Conservation (phyloP, 805 yeast species). For the Blastobotrys peoriensis region DNA sequence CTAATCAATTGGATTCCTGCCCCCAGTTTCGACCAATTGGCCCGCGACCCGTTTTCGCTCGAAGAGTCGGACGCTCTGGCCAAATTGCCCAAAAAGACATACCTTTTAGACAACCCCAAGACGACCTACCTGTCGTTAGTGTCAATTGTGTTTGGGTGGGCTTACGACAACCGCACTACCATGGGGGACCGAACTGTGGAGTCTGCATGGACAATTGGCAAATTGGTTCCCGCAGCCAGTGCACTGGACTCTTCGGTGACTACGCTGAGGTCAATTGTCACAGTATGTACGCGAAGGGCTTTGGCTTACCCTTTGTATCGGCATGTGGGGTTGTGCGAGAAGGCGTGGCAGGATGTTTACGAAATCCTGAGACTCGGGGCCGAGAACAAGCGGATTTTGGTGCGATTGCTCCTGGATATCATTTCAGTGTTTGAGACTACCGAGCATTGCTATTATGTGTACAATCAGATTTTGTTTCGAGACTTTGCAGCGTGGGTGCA, state of each 20-base stretch:
- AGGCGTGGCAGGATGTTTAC: slow-evolving; percentile 73
- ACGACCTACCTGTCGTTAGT: slow-evolving; percentile 58
- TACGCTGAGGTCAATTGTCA: slow-evolving; percentile 47
- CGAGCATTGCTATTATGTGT: slow-evolving; percentile 71
- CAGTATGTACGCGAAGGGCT: slow-evolving; percentile 66
- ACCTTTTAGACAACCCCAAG: slow-evolving; percentile 46
- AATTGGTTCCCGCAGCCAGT: slow-evolving; percentile 69
- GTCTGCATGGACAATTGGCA: slow-evolving; percentile 93
- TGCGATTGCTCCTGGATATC: slow-evolving; percentile 52
- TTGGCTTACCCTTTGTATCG: slow-evolving; percentile 77
- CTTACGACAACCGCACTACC: slow-evolving; percentile 70
- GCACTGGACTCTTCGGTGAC: slow-evolving; percentile 49
- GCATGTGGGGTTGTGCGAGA: slow-evolving; percentile 50
- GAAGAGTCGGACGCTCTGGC: slow-evolving; percentile 40
- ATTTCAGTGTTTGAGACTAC: slow-evolving; percentile 63
- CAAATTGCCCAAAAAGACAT: slow-evolving; percentile 58
- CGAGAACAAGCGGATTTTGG: slow-evolving; percentile 62
- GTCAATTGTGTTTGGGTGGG: slow-evolving; percentile 63
- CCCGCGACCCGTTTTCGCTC: background rate
- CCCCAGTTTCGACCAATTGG: slow-evolving; percentile 1
- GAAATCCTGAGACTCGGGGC: slow-evolving; percentile 39
- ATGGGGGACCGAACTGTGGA: slow-evolving; percentile 71
- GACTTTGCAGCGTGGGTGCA: slow-evolving; percentile 72
- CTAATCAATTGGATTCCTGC: slow-evolving; percentile 24
- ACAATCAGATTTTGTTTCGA: slow-evolving; percentile 68